Evolutionary conservation across 192 early-diverging fungal genomes (phyloP), one percentile per base, ranked within the genome.

Genomic region (Coemansia sp.): DNA sequence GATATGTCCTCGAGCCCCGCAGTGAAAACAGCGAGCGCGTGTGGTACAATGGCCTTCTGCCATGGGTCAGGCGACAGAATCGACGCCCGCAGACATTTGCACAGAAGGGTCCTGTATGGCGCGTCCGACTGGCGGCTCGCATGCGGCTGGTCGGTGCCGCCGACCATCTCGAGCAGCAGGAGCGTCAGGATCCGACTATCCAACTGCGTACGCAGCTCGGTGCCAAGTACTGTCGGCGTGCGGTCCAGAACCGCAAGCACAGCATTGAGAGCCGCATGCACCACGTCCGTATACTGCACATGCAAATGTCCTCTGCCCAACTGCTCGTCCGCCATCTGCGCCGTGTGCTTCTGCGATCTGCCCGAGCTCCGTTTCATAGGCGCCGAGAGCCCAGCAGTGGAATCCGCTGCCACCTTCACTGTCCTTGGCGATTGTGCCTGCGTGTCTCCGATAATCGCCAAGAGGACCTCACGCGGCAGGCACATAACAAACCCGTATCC

Each of bases 1-100:
- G 81, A 78, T 3, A 59, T 23, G 40, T 72, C 66, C 0, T 35
- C 55, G 20, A 75, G 66, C 6, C 81, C 76, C 2, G 72, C 72
- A 1, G 43, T 72, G 40, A 76, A 78, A 15, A 67, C 57, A 13
- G 71, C 63, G 15, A 82, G 29, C 9, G 73, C 73, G 40, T 82
- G 80, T 0, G 75, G 75, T 45, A 82, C 15, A 63, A 82, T 66
- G 10, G 80, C 75, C 60, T 65, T 67, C 6, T 74, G 69, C 80
- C 75, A 78, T 7, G 73, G 68, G 63, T 77, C 74, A 5, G 80
- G 80, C 59, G 80, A 77, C 56, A 74, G 34, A 23, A 82, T 36
- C 9, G 80, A 76, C n/a, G 72, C 75, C 29, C 71, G 54, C 14
- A 82, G 62, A 34, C 76, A 82, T 23, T 59, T 25, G 35, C 62